phyloP scores from a whole-genome alignment of 768 basidiomycete species.

The Cystobasidium ongulense region DNA sequence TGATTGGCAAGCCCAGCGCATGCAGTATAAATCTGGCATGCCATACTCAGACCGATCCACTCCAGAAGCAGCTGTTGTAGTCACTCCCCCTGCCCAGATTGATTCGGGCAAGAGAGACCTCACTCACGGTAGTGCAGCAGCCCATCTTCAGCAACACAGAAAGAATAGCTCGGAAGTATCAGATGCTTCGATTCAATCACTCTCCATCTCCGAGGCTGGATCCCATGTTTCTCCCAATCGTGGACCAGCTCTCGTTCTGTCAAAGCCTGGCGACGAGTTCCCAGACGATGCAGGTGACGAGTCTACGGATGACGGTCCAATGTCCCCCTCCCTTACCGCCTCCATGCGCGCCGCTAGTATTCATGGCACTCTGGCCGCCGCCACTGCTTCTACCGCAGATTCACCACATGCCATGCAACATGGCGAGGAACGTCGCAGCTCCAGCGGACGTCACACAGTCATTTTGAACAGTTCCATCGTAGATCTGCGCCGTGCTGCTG shows the following conservation, averaged over 20 bases:
- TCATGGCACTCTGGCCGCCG: not conserved
- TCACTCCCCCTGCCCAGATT: conserved; percentile 8
- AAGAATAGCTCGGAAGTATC: conserved; percentile 18
- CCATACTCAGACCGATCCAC: not conserved
- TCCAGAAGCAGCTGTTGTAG: conserved; percentile 8
- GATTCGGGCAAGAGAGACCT: not conserved
- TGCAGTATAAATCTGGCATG: conserved; percentile 9
- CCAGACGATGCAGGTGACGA: conserved; percentile 20
- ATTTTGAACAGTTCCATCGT: conserved; percentile 12
- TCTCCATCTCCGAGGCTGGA: conserved; percentile 21
- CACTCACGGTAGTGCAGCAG: not conserved
- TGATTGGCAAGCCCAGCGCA: conserved; percentile 23
- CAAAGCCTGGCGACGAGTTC: conserved; percentile 18
- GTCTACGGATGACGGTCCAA: not conserved
- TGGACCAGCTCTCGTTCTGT: conserved; percentile 23
- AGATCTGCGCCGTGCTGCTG: not conserved
- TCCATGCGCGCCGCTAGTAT: conserved; percentile 13
- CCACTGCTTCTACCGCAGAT: not conserved
- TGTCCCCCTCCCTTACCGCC: conserved; percentile 6
- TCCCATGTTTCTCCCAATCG: conserved; percentile 16
- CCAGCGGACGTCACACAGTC: conserved; percentile 12
- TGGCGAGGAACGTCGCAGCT: not conserved
- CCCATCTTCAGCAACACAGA: not conserved
- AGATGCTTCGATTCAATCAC: conserved; percentile 21
- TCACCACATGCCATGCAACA: not conserved